Base-by-base conservation (phyloP, 2,329 filamentous ascomycete genomes). In the Aspergillus amoenus region DNA sequence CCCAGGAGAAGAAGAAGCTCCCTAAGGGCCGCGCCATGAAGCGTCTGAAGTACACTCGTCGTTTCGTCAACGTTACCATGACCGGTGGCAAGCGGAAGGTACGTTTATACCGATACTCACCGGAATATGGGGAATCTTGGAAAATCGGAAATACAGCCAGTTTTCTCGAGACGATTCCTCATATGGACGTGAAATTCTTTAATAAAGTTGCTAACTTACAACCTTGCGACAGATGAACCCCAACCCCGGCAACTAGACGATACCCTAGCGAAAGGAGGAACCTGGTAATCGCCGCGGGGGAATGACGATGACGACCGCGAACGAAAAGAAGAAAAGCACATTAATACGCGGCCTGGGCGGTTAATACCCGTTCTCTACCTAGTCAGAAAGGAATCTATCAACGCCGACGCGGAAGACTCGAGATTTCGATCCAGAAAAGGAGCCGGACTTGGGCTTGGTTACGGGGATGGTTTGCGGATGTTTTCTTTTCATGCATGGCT, bases 61-160 rank as follows among this genome's bases (percentile, higher is more conserved):
- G 93, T 75, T 97, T 97, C 84, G 93, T 97, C 71, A 97, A 97
- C 83, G 92, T 97, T 77, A 94, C 91, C 75, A 86, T 96, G 82
- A 95, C 93, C 68, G 93, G 92, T 80, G 93, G 93, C 83, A 97
- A 97, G 93, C 86, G 93, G 81, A 97, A 97, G 91, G 91, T 94
- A 80, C 76, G 64, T 60, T 52, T 24, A 49, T 21, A 13, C 40
- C 21, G 43, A 47, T 52, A 53, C n/a, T 32, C 32, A 17, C 5
- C 22, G 41, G 34, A n/a, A 9, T 32, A 24, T 12, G 3, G 18
- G 24, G 15, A n/a, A 8, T 17, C 21, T 7, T 12, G 13, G 13
- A 41, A 21, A 11, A 32, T 34, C 15, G 39, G 37, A 15, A 22
- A 13, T 17, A 30, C 13, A n/a, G 2, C 46, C 21, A 27, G 34